Evolutionary conservation across 768 basidiomycete species (phyloP).

Genomic region (Pulveroboletus sp.): DNA sequence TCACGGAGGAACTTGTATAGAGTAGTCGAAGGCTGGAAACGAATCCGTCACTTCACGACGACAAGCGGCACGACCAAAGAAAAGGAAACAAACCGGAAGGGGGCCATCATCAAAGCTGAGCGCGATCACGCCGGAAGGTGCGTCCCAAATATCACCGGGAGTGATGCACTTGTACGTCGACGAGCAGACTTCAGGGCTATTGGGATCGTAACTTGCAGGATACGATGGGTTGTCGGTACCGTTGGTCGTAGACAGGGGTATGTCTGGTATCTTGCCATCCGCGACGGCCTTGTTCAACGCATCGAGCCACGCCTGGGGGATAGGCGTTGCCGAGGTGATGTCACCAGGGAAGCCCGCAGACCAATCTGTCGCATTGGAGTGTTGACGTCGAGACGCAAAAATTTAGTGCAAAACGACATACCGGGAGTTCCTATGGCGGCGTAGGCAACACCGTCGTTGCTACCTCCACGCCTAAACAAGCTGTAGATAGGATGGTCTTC

Average conservation of each 20-base stretch:
- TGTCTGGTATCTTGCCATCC: constrained; percentile 70
- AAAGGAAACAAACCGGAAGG: constrained; percentile 35
- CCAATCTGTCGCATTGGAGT: constrained; percentile 48
- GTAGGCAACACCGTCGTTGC: constrained; percentile 47
- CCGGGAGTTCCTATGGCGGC: constrained; percentile 59
- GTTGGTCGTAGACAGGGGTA: constrained; percentile 47
- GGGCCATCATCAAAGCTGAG: constrained; percentile 85
- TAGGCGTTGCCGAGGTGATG: constrained; percentile 45
- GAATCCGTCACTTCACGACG: neutral
- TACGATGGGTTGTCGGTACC: constrained; percentile 36
- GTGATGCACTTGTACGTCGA: constrained; percentile 67
- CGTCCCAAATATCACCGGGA: constrained; percentile 70
- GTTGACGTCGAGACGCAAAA: neutral
- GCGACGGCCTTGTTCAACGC: constrained; percentile 66
- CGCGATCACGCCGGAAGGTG: constrained; percentile 65
- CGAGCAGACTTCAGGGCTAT: constrained; percentile 64
- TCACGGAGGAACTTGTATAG: constrained; percentile 66
- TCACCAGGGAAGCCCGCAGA: constrained; percentile 52
- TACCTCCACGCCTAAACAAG: constrained; percentile 57
- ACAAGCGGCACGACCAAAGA: neutral
- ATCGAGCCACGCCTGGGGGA: constrained; percentile 71
- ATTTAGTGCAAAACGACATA: constrained; percentile 30
- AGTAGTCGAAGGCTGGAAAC: constrained; percentile 35
- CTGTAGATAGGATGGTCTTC: constrained; percentile 55
- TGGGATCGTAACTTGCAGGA: constrained; percentile 37